Conservation (phyloP, 1,139 yeast genomes). For the Debaryomycetaceae sp. region DNA sequence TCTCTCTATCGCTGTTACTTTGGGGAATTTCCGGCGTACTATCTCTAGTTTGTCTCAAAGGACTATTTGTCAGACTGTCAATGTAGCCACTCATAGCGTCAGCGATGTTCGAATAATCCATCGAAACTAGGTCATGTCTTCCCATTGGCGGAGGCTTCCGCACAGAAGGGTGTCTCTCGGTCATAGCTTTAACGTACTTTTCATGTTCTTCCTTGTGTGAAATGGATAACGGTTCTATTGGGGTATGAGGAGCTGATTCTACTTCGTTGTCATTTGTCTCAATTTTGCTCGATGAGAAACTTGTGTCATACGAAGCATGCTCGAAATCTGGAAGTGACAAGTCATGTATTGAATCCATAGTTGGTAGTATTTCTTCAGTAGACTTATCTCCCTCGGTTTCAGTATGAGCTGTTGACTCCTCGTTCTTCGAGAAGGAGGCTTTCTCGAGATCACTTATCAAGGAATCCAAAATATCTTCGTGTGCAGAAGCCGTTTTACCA, state of each 20-base stretch:
- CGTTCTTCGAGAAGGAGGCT: slow-evolving; percentile 7
- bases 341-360: slow-evolving; percentile 20
- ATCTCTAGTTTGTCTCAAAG: neutral
- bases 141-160: slow-evolving; percentile 30
- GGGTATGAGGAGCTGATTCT: slow-evolving; percentile 19
- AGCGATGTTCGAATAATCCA: slow-evolving; percentile 25
- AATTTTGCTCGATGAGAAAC: slow-evolving; percentile 5
- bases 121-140: slow-evolving; percentile 20
- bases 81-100: slow-evolving; percentile 25
- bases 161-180: slow-evolving; percentile 32
- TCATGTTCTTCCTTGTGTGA: slow-evolving; percentile 26
- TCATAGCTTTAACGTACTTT: slow-evolving; percentile 22
- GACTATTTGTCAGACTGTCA: slow-evolving; percentile 6
- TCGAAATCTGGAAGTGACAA: slow-evolving; percentile 29
- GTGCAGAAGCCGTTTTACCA: neutral
- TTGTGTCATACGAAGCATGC: slow-evolving; percentile 10
- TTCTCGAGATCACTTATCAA: slow-evolving; percentile 34
- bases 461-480: slow-evolving; percentile 30
- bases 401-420: neutral
- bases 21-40: neutral
- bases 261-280: slow-evolving; percentile 10
- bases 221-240: slow-evolving; percentile 28
- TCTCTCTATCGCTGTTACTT: neutral
- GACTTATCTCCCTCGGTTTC: slow-evolving; percentile 4
- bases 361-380: slow-evolving; percentile 14